Base-by-base conservation (phyloP, 306 rosid genomes). In the Quercus glauca region DNA sequence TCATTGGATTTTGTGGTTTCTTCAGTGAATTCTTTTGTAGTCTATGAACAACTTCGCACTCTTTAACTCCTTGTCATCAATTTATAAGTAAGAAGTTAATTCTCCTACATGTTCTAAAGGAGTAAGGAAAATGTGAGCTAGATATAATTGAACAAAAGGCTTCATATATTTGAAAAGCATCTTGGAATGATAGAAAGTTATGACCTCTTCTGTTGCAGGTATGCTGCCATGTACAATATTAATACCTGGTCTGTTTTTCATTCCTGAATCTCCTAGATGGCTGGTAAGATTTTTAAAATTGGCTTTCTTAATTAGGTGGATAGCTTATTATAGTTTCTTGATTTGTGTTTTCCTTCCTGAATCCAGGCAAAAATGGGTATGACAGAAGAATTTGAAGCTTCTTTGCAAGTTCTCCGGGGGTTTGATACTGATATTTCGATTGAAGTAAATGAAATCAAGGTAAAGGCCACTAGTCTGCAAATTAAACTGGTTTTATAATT, bases 221-320 rank as follows among this genome's bases (percentile, higher is more conserved):
- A 80, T 85, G 79, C 78, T 95, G 76, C 99, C 99, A 0, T 95
- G 99, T 83, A 87, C 94, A 59, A 55, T 95, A 84, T 81, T 93
- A 82, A 95, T 95, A 79, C 99, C 98, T 73, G 98, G 92, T 79
- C 87, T 95, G 21, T 95, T 95, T 84, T 95, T 95, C 89, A 86
- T 95, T 86, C 99, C 98, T 0, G 99, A 95, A 81, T 93, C 98
- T 77, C 99, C 99, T 76, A 90, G 98, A 82, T 93, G 99, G 98
- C 94, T 95, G 89, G 99, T 92, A 87, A 89, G 86, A 60, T 55
- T 84, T 80, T 18, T 53, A 41, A 70, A 57, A 45, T 72, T 4
- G 28, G 81, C 78, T 77, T 79, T 78, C 51, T 74, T 60, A 9
- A 51, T 75, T 55, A 77, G 55, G 55, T 55, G 10, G 33, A 81